phyloP scores from a whole-genome alignment of 257 asterid species.

The Linaria vulgaris region DNA sequence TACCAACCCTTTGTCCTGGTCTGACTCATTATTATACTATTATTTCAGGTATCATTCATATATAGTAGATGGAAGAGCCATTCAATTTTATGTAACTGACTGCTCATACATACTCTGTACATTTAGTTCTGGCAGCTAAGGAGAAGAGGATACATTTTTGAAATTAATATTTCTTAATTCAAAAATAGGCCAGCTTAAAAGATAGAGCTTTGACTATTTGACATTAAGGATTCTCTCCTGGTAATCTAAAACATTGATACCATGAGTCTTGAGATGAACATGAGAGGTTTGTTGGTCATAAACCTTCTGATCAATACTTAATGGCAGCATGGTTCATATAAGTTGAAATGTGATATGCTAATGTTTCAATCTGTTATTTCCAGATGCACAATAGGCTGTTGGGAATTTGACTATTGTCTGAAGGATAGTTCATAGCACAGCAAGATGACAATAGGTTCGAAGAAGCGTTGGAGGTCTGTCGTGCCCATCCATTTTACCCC shows the following conservation, averaged over 20 bases:
- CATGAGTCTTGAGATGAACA: slow-evolving; percentile 19
- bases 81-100: too few relatives aligned
- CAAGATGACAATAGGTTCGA: slow-evolving; percentile 61
- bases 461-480: slow-evolving; percentile 70
- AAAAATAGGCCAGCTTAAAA: background rate
- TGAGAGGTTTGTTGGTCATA: slow-evolving; percentile 14
- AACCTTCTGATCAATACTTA: too few relatives aligned
- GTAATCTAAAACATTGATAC: slow-evolving; percentile 1
- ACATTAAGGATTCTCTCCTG: background rate
- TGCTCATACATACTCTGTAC: too few relatives aligned
- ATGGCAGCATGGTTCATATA: too few relatives aligned
- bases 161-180: too few relatives aligned
- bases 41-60: too few relatives aligned
- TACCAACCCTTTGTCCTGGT: slow-evolving; percentile 7
- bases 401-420: slow-evolving; percentile 35
- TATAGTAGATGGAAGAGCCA: too few relatives aligned
- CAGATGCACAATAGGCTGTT: slow-evolving; percentile 47
- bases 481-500: slow-evolving; percentile 54
- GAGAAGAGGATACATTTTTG: too few relatives aligned
- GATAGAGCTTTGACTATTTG: background rate
- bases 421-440: slow-evolving; percentile 28
- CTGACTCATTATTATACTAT: too few relatives aligned
- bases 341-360: background rate
- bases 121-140: too few relatives aligned
- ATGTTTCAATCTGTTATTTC: slow-evolving; percentile 17